Evolutionary conservation across 176 grass and related monocot species (phyloP).

Genomic region (Miscanthus lutarioriparius): DNA sequence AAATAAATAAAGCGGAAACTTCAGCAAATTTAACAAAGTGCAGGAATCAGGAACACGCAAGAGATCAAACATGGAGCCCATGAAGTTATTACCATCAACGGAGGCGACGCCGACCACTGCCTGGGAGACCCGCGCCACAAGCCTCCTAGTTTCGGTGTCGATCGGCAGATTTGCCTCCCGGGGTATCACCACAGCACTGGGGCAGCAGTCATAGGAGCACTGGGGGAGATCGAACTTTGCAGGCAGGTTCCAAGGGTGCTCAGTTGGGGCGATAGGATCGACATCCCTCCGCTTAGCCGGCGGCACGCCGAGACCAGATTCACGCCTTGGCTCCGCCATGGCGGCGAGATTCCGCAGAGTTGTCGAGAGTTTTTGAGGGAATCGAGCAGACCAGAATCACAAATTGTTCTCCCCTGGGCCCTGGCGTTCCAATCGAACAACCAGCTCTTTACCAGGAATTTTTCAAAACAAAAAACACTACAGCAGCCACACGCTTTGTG

Average conservation of each 20-base stretch:
- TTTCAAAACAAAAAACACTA: too few species aligned
- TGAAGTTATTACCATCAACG: not conserved
- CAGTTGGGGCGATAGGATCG: not conserved
- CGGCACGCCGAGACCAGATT: not conserved
- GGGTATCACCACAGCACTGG: too few species aligned
- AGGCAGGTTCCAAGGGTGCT: not conserved
- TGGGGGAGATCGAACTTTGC: not conserved
- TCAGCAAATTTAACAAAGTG: not conserved
- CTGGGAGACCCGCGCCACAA: not conserved
- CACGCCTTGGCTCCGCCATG: not conserved
- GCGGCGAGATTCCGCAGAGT: not conserved
- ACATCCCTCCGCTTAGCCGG: not conserved
- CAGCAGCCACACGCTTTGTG: too few species aligned
- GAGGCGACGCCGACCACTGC: not conserved
- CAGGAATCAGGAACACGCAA: not conserved
- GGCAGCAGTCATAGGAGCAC: not conserved
- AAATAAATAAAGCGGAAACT: not conserved
- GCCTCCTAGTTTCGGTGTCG: not conserved
- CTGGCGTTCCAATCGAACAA: too few species aligned
- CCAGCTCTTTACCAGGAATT: too few species aligned
- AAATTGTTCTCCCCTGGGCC: too few species aligned
- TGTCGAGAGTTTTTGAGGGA: too few species aligned
- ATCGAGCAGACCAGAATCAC: too few species aligned
- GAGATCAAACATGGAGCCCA: not conserved
- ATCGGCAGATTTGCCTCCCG: constrained; percentile 22